A percentile compares a stretch with the other conserved stretches of the same genome.
phyloP scores from a whole-genome alignment of 192 early-diverging fungal genomes.

The Radiomyces spectabilis region DNA sequence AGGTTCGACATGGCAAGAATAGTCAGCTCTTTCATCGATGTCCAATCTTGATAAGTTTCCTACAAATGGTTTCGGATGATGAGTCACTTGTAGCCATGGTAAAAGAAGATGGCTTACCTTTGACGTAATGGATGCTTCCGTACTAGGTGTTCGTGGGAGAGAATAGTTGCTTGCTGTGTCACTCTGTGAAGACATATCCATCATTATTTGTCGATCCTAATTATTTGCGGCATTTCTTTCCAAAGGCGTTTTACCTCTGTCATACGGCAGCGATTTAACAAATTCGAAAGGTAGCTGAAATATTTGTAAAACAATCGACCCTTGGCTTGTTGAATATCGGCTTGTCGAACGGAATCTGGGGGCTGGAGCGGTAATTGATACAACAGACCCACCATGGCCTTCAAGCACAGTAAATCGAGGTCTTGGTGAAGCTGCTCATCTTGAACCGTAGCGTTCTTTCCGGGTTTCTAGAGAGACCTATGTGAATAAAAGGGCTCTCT shows the following conservation, averaged over 20 bases:
- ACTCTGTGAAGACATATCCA: neutral
- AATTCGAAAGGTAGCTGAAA: constrained; percentile 62
- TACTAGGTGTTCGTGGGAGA: neutral
- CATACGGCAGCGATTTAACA: constrained; percentile 49
- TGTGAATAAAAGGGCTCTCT: too few species aligned
- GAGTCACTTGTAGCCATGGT: neutral
- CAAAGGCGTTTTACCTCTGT: constrained; percentile 30
- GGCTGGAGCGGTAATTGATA: constrained; percentile 62
- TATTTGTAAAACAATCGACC: constrained; percentile 56
- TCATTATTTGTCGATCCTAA: neutral
- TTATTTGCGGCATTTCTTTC: neutral
- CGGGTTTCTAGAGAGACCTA: neutral
- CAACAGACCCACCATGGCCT: constrained; percentile 55
- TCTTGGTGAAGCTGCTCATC: constrained; percentile 55
- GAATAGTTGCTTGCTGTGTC: neutral
- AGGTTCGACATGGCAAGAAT: constrained; percentile 74
- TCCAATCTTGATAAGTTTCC: constrained; percentile 28
- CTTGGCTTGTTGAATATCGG: constrained; percentile 45
- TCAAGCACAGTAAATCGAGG: constrained; percentile 63
- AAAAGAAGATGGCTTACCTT: too few species aligned
- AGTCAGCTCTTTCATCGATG: constrained; percentile 49
- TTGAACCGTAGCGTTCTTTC: constrained; percentile 17
- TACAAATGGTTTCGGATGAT: neutral
- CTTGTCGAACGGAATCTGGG: constrained; percentile 34
- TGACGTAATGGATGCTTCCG: neutral